A percentile compares a stretch with the other conserved stretches of the same genome.
Conservation (phyloP, 1,284 basidiomycete genomes). For the Irpex sp. region DNA sequence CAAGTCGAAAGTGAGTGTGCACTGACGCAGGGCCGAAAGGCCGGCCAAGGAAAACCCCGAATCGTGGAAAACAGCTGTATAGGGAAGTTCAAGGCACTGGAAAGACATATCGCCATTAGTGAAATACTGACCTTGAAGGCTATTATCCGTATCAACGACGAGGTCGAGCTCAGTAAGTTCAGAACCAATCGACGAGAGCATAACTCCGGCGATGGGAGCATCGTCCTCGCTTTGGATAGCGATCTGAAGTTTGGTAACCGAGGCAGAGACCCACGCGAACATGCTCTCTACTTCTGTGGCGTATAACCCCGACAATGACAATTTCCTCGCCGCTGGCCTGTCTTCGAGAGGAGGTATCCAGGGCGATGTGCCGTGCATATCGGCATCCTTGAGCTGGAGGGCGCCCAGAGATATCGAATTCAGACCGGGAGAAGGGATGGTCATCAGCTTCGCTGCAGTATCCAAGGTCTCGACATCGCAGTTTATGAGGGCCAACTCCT, state of each 20-base stretch:
- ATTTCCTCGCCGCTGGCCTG: neutral
- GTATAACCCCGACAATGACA: neutral
- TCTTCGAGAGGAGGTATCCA: neutral
- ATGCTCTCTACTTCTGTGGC: neutral
- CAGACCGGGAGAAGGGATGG: neutral
- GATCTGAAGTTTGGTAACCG: neutral
- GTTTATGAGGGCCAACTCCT: neutral
- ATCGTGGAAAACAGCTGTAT: constrained; percentile 12
- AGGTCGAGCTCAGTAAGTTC: constrained; percentile 4
- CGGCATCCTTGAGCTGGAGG: neutral
- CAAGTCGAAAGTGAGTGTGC: constrained; percentile 17
- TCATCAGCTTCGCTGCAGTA: neutral
- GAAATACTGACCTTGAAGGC: constrained; percentile 5
- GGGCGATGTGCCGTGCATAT: neutral
- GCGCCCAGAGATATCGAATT: neutral
- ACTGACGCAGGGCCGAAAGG: constrained; percentile 15
- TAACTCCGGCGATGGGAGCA: neutral
- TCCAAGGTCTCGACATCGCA: neutral
- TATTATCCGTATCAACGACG: constrained; percentile 10
- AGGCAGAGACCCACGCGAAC: neutral
- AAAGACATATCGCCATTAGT: neutral
- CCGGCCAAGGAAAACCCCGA: constrained; percentile 10
- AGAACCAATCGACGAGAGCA: neutral
- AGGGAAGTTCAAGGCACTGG: neutral
- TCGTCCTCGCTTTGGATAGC: neutral